phyloP scores from a whole-genome alignment of 768 basidiomycete species.

The Rhizopogon vinicolor region DNA sequence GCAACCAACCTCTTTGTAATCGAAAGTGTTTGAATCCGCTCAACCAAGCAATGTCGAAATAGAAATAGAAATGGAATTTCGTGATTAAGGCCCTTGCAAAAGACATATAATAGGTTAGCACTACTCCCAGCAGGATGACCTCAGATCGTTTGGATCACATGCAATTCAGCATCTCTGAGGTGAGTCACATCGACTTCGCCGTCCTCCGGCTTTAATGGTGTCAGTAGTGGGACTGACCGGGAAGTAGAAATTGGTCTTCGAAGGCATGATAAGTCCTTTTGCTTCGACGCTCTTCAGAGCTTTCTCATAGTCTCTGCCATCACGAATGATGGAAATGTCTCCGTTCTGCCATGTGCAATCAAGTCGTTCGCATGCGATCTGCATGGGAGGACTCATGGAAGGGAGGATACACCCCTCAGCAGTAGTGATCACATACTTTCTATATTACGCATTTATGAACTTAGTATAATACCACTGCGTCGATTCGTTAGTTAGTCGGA shows the following conservation, averaged over 20 bases:
- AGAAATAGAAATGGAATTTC: background rate
- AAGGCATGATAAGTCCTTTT: constrained; percentile 54
- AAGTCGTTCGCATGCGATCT: constrained; percentile 42
- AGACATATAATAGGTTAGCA: constrained; percentile 35
- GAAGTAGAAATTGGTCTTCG: constrained; percentile 57
- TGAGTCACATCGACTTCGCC: constrained; percentile 41
- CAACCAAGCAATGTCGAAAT: too few species aligned
- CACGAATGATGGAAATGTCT: constrained; percentile 43
- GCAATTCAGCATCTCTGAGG: constrained; percentile 40
- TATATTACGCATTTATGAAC: background rate
- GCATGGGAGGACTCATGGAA: constrained; percentile 2
- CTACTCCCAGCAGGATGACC: constrained; percentile 54
- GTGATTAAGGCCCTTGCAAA: constrained; percentile 24
- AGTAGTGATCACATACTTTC: background rate
- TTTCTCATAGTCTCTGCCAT: constrained; percentile 39
- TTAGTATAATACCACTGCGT: too few species aligned
- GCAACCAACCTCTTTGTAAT: too few species aligned
- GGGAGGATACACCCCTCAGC: background rate
- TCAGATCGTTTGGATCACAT: constrained; percentile 53
- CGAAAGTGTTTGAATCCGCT: too few species aligned
- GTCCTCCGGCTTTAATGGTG: constrained; percentile 45
- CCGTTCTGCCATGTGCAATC: constrained; percentile 47
- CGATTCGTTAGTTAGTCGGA: too few species aligned
- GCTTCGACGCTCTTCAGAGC: constrained; percentile 42
- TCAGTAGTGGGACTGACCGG: constrained; percentile 30